Base-by-base conservation (phyloP, 2,329 filamentous ascomycete genomes). In the Gaeumannomyces tritici region DNA sequence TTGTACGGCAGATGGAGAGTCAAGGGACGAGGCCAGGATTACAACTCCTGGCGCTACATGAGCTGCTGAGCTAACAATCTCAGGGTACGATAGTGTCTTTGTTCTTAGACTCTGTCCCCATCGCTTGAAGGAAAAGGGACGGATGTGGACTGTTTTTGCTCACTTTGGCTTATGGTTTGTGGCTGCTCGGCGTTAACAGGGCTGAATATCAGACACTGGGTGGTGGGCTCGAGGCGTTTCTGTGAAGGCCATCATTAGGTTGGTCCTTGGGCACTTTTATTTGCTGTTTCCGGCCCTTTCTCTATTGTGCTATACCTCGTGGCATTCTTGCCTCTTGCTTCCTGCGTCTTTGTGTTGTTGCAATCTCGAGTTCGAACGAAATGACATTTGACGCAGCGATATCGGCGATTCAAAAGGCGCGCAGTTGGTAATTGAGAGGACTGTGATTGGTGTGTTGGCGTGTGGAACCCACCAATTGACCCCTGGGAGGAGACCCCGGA, bases 401-500 rank as follows among this genome's bases (percentile, higher is more conserved):
- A 58, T 58, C 33, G 42, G 42, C 42, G 42, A n/a, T 61, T 63
- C 26, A 42, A 26, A 21, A 24, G 42, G 21, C 13, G 28, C 57
- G 18, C 28, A 33, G 18, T 60, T 62, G 61, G 42, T 51, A 65
- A 65, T 65, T 66, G 61, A 28, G 31, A 21, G 61, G 7, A 3
- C 28, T 29, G 54, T 66, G 66, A 67, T 67, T 67, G 66, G 66
- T 61, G 55, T 56, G 47, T 29, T n/a, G 28, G 51, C 35, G 31
- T 33, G 28, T 8, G 42, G 7, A 51, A 11, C 12, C 3, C 6
- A 6, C 18, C 21, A n/a, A 51, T 51, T 51, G 21, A 51, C 42
- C 42, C 42, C 42, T 51, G 42, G n/a, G 42, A 51, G 5, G 6
- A 7, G 42, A 51, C 42, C 42, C 42, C 42, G 8, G 42, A 51